phyloP scores from a whole-genome alignment of 768 basidiomycete species.

The Infundibulicybe gibba region DNA sequence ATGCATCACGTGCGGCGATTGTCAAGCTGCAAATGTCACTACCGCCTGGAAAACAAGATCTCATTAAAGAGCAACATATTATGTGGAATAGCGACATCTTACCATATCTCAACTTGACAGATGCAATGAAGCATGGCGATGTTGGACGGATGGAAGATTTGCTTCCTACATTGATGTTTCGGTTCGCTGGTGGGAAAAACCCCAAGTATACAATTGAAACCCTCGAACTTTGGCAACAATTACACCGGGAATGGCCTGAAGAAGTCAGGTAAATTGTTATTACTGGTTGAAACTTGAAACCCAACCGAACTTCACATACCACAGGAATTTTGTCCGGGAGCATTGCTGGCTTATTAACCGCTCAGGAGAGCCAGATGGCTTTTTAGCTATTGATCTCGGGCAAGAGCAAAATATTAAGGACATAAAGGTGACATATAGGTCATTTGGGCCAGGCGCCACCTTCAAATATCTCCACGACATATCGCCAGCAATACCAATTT shows the following conservation, averaged over 20 bases:
- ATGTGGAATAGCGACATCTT: conserved; percentile 34
- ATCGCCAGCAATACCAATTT: conserved; percentile 12
- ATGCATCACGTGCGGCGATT: conserved; percentile 27
- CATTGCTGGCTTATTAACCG: conserved; percentile 9
- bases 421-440: conserved; percentile 8
- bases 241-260: conserved; percentile 14
- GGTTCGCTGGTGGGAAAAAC: conserved; percentile 17
- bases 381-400: conserved; percentile 7
- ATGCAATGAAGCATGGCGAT: conserved; percentile 18
- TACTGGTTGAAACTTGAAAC: background rate
- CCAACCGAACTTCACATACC: background rate
- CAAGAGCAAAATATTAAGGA: conserved; percentile 13
- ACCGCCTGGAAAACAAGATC: conserved; percentile 18
- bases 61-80: conserved; percentile 18
- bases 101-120: conserved; percentile 24
- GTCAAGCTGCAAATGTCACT: conserved; percentile 5
- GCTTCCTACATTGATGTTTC: conserved; percentile 14
- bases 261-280: conserved; percentile 8
- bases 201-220: conserved; percentile 16
- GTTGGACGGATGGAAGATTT: conserved; percentile 18
- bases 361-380: conserved; percentile 1
- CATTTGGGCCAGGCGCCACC: conserved; percentile 11
- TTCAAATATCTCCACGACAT: conserved; percentile 11
- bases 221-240: conserved; percentile 16
- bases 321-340: conserved; percentile 3